Conservation (phyloP, 176 grass and related monocot species). For the Musa beccarii region DNA sequence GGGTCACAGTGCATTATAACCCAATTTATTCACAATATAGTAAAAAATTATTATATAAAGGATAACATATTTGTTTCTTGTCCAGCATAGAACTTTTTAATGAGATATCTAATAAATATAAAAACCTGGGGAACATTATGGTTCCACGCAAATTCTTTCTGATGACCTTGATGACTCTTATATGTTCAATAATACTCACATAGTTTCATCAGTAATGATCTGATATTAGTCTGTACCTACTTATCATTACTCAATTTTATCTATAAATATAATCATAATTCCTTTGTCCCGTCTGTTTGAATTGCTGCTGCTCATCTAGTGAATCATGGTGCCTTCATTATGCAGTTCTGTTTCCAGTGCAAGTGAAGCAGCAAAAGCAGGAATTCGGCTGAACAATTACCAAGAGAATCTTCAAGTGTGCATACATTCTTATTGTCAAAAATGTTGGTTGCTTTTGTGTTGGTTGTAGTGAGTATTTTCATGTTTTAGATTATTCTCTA, state of each 20-base stretch:
- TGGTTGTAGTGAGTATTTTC: slow-evolving; percentile 17
- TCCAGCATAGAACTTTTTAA: too few relatives aligned
- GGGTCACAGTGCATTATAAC: too few relatives aligned
- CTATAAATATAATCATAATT: not conserved
- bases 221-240: too few relatives aligned
- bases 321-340: slow-evolving; percentile 16
- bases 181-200: too few relatives aligned
- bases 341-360: slow-evolving; percentile 70
- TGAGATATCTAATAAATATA: too few relatives aligned
- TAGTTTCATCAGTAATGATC: too few relatives aligned
- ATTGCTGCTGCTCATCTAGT: not conserved
- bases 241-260: too few relatives aligned
- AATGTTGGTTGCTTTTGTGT: slow-evolving; percentile 22
- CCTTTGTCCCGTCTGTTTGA: not conserved
- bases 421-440: slow-evolving; percentile 17
- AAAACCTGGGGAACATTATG: too few relatives aligned
- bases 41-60: too few relatives aligned
- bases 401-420: slow-evolving; percentile 43
- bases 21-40: too few relatives aligned
- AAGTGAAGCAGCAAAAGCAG: slow-evolving; percentile 65
- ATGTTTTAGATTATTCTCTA: not conserved
- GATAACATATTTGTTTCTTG: too few relatives aligned
- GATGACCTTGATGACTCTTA: not conserved
- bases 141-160: too few relatives aligned
- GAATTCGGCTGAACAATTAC: slow-evolving; percentile 39